A percentile compares a stretch with the other conserved stretches of the same genome.
phyloP scores from a whole-genome alignment of 176 grass and related monocot species.

The Saccharum spontaneum region DNA sequence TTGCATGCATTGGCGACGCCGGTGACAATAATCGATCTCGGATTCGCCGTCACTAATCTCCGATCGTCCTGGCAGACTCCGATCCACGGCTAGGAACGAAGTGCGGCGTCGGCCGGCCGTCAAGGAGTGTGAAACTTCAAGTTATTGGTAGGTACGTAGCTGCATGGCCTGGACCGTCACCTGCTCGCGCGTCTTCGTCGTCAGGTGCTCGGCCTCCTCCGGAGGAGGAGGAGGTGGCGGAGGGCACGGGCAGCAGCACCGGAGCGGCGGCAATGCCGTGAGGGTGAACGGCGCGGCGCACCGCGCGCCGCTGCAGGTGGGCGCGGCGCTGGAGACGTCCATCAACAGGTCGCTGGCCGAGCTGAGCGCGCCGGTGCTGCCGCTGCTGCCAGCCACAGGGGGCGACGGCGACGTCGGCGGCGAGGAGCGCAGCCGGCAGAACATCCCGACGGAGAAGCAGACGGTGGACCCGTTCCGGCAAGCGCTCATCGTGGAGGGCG shows the following conservation, averaged over 20 bases:
- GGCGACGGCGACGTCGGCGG: not conserved
- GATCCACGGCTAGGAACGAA: not conserved
- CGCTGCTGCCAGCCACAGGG: not conserved
- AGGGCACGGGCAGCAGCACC: not conserved
- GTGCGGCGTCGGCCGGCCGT: not conserved
- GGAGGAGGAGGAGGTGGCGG: not conserved
- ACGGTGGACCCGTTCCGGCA: conserved; percentile 53
- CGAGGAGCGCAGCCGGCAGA: conserved; percentile 35
- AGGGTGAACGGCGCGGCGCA: conserved; percentile 49
- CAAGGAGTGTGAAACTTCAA: not conserved
- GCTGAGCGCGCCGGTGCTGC: conserved; percentile 25
- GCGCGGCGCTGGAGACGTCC: conserved; percentile 27
- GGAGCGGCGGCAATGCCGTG: not conserved
- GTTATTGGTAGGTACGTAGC: conserved; percentile 11
- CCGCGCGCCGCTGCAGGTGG: conserved; percentile 23
- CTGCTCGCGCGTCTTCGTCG: conserved; percentile 1
- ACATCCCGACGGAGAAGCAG: conserved; percentile 67
- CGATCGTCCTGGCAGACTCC: not conserved
- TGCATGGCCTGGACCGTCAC: not conserved
- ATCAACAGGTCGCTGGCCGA: conserved; percentile 31
- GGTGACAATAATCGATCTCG: too few species aligned
- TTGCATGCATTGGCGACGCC: not conserved
- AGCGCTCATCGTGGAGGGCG: conserved; percentile 54
- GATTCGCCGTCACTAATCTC: too few species aligned
- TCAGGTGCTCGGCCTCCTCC: conserved; percentile 27